A percentile compares a stretch with the other conserved stretches of the same genome.
Evolutionary conservation across 1,139 yeast genomes (phyloP).

Genomic region (Blastobotrys apis): DNA sequence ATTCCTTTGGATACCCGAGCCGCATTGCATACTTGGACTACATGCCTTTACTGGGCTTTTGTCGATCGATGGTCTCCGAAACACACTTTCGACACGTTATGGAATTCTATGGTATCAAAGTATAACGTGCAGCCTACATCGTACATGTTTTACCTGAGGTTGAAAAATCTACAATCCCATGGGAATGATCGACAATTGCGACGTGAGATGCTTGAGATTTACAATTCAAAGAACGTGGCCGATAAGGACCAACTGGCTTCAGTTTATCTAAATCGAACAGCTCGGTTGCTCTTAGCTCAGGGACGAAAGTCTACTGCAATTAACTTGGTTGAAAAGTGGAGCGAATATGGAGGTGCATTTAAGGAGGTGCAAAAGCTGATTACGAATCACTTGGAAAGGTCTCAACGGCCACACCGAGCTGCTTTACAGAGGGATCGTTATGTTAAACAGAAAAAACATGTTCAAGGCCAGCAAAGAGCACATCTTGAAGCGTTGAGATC

Average conservation of each 20-base stretch:
- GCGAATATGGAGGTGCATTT: slow-evolving; percentile 17
- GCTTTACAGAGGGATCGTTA: neutral
- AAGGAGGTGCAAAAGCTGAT: slow-evolving; percentile 14
- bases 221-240: slow-evolving; percentile 4
- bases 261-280: slow-evolving; percentile 19
- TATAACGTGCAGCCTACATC: slow-evolving; percentile 21
- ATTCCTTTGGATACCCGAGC: slow-evolving; percentile 22
- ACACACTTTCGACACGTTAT: slow-evolving; percentile 26
- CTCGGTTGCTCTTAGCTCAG: slow-evolving; percentile 18
- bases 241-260: slow-evolving; percentile 11
- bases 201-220: slow-evolving; percentile 16
- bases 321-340: slow-evolving; percentile 20
- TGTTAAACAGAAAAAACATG: neutral
- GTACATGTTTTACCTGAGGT: slow-evolving; percentile 22
- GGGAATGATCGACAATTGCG: slow-evolving; percentile 17
- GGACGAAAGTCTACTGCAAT: slow-evolving; percentile 21
- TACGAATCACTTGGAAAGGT: slow-evolving; percentile 21
- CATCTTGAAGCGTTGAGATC: too few species aligned
- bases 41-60: slow-evolving; percentile 28
- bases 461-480: neutral
- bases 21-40: slow-evolving; percentile 29
- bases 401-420: slow-evolving; percentile 3
- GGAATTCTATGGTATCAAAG: slow-evolving; percentile 22
- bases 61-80: slow-evolving; percentile 25
- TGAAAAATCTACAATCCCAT: slow-evolving; percentile 14